phyloP scores from a whole-genome alignment of 2,329 filamentous ascomycete genomes.

The Arthrobotrys entomopaga region DNA sequence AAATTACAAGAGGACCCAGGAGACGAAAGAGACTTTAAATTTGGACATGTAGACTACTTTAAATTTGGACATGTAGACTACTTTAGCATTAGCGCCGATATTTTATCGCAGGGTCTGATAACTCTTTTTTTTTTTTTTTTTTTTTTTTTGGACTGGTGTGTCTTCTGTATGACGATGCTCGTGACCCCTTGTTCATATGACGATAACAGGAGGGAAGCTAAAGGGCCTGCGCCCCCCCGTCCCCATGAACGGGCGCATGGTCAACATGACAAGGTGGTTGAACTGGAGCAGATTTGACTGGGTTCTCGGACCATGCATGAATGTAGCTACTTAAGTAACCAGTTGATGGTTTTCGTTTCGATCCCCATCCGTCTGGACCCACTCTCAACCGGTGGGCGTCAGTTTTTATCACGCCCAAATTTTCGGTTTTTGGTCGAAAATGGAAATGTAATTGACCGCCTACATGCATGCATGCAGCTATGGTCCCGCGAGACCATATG shows the following conservation, averaged over 20 bases:
- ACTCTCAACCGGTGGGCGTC: slow-evolving; percentile 20
- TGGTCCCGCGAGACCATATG: too few relatives aligned
- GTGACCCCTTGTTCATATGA: slow-evolving; percentile 52
- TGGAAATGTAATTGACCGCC: slow-evolving; percentile 48
- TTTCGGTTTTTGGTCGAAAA: slow-evolving; percentile 20
- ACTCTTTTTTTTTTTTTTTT: slow-evolving; percentile 1
- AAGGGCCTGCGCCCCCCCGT: not conserved
- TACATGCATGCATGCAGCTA: slow-evolving; percentile 18
- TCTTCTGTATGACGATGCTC: slow-evolving; percentile 41
- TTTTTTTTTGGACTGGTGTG: not conserved
- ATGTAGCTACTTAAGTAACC: slow-evolving; percentile 1
- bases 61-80: slow-evolving; percentile 12
- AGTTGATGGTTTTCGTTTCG: slow-evolving; percentile 20
- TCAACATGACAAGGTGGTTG: too few relatives aligned
- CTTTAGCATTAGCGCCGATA: slow-evolving; percentile 43
- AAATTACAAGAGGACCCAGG: not conserved
- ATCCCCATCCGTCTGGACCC: slow-evolving; percentile 45
- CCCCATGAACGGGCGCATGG: too few relatives aligned
- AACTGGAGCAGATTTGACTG: not conserved
- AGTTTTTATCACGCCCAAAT: slow-evolving; percentile 25
- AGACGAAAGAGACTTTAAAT: not conserved
- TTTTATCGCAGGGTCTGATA: slow-evolving; percentile 36
- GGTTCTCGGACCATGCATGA: not conserved
- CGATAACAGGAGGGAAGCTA: slow-evolving; percentile 48
- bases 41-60: slow-evolving; percentile 14